Evolutionary conservation across 331 rosid species (phyloP), one percentile per base, ranked within the genome.

Genomic region (Stylosanthes scabra): DNA sequence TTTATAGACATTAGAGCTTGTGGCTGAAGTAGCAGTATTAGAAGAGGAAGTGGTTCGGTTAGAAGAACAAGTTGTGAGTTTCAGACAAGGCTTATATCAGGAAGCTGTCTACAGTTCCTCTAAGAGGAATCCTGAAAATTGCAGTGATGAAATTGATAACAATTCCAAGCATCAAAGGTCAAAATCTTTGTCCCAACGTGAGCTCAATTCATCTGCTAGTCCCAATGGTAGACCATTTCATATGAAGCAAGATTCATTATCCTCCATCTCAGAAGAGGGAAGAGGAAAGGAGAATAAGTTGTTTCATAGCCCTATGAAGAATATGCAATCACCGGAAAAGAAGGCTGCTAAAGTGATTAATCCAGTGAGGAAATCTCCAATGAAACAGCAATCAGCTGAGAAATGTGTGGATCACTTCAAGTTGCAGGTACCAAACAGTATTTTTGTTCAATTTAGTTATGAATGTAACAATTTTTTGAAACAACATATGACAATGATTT

Each of bases 11-110:
- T 78, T 89, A 55, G 96, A 91, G 79, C 96, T 93, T 77, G 92
- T 93, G n/a, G 96, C 97, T 75, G 96, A 93, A 83, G 96, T 93
- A 62, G 98, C 97, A 63, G 93, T 93, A 68, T 78, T 93, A 66
- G 97, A 93, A 81, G 96, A 93, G 81, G 98, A 89, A 71, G 98
- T 93, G 74, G 86, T 91, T 54, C 75, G 91, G 78, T 75, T 91
- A 64, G 97, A 93, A 87, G 93, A 89, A 64, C 91, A 87, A 78
- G 85, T 87, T 58, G 98, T 91, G 79, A 93, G 84, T 86, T 91
- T 91, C 62, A 82, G 98, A 63, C 89, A 88, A 89, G 96, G 91
- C 27, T 67, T 93, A 11, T 91, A 89, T 74, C 97, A 91, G 74
- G 93, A 93, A 83, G 98, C 97, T 55, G 88, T 90, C 11, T 86